A percentile compares a stretch with the other conserved stretches of the same genome.
Evolutionary conservation across 2,329 filamentous ascomycete species (phyloP).

Genomic region (Fusarium sp.): DNA sequence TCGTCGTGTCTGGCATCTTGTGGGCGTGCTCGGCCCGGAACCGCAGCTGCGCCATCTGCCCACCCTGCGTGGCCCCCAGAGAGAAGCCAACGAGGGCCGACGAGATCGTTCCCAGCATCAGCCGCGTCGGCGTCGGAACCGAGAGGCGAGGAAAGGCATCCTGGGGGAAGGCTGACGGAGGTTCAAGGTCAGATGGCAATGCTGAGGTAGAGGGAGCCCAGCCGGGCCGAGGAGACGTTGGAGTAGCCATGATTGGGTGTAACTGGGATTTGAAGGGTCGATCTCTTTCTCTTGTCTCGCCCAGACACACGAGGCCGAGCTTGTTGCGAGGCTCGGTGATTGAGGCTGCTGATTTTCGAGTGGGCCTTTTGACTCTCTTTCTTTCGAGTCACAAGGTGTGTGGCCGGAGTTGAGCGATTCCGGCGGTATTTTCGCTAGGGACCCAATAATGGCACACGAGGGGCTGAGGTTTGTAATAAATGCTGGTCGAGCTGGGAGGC

Average conservation of each 20-base stretch:
- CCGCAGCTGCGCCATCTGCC: conserved; percentile 75
- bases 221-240: conserved; percentile 30
- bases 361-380: conserved; percentile 24
- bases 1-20: conserved; percentile 80
- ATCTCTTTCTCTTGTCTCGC: not conserved
- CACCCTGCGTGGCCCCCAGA: conserved; percentile 76
- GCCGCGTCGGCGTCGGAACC: conserved; percentile 69
- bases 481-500: conserved; percentile 18
- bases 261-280: not conserved
- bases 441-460: conserved; percentile 21
- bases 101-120: conserved; percentile 68
- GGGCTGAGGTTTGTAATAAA: conserved; percentile 31
- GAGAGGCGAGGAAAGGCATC: conserved; percentile 60
- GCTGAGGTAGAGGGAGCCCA: conserved; percentile 21
- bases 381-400: conserved; percentile 23
- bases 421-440: conserved; percentile 26
- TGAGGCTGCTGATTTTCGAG: conserved; percentile 24
- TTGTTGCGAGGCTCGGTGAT: conserved; percentile 32
- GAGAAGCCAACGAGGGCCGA: conserved; percentile 73
- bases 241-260: conserved; percentile 15
- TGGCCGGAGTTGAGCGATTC: conserved; percentile 27
- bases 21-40: conserved; percentile 98
- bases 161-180: conserved; percentile 37
- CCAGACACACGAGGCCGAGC: conserved; percentile 14
- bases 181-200: conserved; percentile 24